Evolutionary conservation across 345 rosid genomes (phyloP).

Genomic region (Dipteronia dyeriana): DNA sequence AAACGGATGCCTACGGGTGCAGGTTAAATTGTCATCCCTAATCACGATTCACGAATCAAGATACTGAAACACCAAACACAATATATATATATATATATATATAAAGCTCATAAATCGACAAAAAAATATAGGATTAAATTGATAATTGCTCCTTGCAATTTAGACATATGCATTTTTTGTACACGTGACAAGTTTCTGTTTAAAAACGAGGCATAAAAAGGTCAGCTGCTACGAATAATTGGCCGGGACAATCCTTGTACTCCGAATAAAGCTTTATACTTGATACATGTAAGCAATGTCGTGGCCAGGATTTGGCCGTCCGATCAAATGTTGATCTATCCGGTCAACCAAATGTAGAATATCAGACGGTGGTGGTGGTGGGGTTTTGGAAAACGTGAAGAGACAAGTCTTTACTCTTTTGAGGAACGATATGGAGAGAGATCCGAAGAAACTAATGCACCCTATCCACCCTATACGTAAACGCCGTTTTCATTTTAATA

Average conservation of each 20-base stretch:
- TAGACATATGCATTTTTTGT: not conserved
- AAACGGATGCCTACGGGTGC: too few relatives aligned
- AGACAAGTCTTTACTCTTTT: not conserved
- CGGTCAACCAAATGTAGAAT: not conserved
- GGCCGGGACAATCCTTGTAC: not conserved
- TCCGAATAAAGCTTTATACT: not conserved
- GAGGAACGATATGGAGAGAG: slow-evolving; percentile 15
- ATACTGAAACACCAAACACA: too few relatives aligned
- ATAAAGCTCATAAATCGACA: too few relatives aligned
- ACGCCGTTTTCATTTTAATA: not conserved
- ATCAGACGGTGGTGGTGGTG: not conserved
- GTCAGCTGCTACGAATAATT: not conserved
- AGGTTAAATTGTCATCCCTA: too few relatives aligned
- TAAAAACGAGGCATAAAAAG: not conserved
- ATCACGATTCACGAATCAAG: too few relatives aligned
- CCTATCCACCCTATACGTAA: not conserved
- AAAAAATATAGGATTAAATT: too few relatives aligned
- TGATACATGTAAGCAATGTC: not conserved
- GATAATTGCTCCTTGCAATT: too few relatives aligned
- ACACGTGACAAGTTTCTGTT: not conserved
- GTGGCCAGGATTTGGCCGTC: not conserved
- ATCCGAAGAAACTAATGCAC: slow-evolving; percentile 25
- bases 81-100: too few relatives aligned
- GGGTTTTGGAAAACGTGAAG: slow-evolving; percentile 8
- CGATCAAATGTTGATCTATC: not conserved